Conservation (phyloP, 2,329 filamentous ascomycete species). For the Neopestalotiopsis rosae region DNA sequence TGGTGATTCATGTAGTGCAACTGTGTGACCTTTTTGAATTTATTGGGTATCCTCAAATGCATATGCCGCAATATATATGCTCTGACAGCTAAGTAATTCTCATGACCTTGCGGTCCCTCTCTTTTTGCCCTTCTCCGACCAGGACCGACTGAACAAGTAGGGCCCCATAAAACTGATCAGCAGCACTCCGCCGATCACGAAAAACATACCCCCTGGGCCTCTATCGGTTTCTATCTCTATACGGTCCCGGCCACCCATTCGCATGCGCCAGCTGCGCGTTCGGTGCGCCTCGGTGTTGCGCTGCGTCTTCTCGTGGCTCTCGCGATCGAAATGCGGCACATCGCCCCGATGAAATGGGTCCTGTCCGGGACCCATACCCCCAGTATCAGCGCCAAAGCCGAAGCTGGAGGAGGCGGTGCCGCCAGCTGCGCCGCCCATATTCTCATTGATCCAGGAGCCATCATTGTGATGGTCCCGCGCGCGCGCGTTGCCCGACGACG, state of each 20-base stretch:
- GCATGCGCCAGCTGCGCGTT: constrained; percentile 43
- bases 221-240: constrained; percentile 45
- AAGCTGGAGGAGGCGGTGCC: neutral
- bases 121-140: constrained; percentile 27
- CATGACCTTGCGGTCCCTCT: constrained; percentile 25
- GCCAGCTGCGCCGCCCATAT: too few relatives aligned
- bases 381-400: constrained; percentile 26
- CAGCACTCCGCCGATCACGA: constrained; percentile 55
- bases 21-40: neutral
- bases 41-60: neutral
- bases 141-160: constrained; percentile 42
- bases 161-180: constrained; percentile 52
- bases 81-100: neutral
- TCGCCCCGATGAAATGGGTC: constrained; percentile 55
- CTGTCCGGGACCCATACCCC: constrained; percentile 67
- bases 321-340: constrained; percentile 80
- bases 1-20: neutral
- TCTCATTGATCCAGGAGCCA: constrained; percentile 9
- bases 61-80: neutral
- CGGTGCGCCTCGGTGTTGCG: constrained; percentile 61
- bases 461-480: constrained; percentile 23
- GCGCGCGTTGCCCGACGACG: constrained; percentile 23
- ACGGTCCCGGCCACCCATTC: constrained; percentile 33
- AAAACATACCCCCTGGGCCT: constrained; percentile 50
- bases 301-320: constrained; percentile 76